Evolutionary conservation across 2,329 filamentous ascomycete species (phyloP), one percentile per base, ranked within the genome.

Genomic region (Cercospora nicotianae): DNA sequence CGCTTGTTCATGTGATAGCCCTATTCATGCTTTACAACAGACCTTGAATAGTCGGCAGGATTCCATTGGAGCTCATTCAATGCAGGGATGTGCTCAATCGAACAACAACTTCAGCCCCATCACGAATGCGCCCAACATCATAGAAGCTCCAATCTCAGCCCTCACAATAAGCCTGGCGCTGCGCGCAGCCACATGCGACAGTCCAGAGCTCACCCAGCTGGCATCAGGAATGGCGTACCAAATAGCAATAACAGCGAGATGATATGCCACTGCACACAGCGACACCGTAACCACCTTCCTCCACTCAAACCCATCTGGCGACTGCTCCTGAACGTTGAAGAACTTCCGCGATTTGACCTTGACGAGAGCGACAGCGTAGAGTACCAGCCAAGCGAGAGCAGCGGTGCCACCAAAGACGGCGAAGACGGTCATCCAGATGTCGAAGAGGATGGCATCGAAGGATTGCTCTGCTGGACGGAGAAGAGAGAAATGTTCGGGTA

Each of bases 381-480:
- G 60, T 3, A 62, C 42, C 12, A 62, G 9, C 36, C 23, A 62
- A 28, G 60, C 60, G 39, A 62, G 39, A 20, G 60, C 60, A n/a
- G 39, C 36, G 8, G 60, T 48, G 0, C 60, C 60, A 8, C 60
- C 60, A 36, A 51, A 62, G 60, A 62, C 60, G 20, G 60, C 60
- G 42, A 62, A 62, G 39, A 62, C 39, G 20, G 60, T 62, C 60
- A 51, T 62, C 60, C 60, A 62, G 23, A 62, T 18, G 10, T 36
- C 23, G 23, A 62, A 31, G 26, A 62, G 36, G 5, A 30, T 20
- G 18, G 31, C 42, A 9, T 62, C 60, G 60, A 62, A 42, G 36
- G 60, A 48, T 20, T 53, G 60, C 20, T 61, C 59, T 9, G 45
- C 7, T 12, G 45, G 10, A 3, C 45, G 18, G 9, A 23, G 45